phyloP scores from a whole-genome alignment of 2,329 filamentous ascomycete species.

The Colletotrichum filicis region DNA sequence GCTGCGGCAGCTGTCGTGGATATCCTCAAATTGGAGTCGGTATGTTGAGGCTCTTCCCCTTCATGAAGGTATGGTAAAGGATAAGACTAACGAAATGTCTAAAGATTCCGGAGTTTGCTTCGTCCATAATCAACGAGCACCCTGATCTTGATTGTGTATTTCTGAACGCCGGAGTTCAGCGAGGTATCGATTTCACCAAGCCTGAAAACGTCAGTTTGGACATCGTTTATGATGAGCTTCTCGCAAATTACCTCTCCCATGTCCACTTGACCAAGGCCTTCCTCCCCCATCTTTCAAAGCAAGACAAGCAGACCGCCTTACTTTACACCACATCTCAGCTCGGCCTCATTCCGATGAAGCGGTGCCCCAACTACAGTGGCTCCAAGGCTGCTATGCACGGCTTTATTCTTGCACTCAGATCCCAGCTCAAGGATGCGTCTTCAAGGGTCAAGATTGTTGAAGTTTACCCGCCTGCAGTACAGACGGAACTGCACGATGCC shows the following conservation, averaged over 20 bases:
- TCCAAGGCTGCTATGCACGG: conserved; percentile 42
- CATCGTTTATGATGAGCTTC: conserved; percentile 41
- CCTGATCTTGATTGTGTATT: conserved; percentile 67
- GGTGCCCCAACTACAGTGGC: conserved; percentile 41
- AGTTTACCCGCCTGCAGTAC: conserved; percentile 43
- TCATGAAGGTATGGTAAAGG: background rate
- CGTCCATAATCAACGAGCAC: conserved; percentile 44
- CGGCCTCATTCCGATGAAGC: conserved; percentile 22
- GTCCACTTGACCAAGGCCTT: conserved; percentile 42
- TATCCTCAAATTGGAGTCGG: background rate
- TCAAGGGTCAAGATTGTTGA: conserved; percentile 39
- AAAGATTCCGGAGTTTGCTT: background rate
- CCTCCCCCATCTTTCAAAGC: conserved; percentile 40
- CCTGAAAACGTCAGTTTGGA: conserved; percentile 43
- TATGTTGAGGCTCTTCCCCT: background rate
- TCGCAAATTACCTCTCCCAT: conserved; percentile 43
- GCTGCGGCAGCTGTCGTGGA: conserved; percentile 40
- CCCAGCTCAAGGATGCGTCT: conserved; percentile 28
- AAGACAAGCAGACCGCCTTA: conserved; percentile 28
- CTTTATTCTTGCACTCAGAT: conserved; percentile 39
- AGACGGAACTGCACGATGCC: conserved; percentile 33
- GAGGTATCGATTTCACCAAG: conserved; percentile 51
- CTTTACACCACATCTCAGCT: conserved; percentile 38
- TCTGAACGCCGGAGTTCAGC: conserved; percentile 67
- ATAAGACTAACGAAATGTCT: background rate